Conservation (phyloP, 129 eudicot genomes). For the Flaveria sonorensis region DNA sequence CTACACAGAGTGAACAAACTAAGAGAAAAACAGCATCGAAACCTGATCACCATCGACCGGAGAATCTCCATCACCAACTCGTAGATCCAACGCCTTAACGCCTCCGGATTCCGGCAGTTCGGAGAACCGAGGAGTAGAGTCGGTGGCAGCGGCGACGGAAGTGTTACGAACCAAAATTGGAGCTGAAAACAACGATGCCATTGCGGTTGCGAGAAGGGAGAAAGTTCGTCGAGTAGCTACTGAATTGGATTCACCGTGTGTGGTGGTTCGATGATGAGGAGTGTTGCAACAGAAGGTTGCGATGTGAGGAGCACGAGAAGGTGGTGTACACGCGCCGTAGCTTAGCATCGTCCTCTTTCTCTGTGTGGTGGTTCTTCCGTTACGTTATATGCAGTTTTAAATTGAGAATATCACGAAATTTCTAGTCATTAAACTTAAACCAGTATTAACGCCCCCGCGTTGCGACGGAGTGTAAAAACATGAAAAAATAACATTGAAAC, state of each 20-base stretch:
- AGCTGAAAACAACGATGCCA: slow-evolving; percentile 17
- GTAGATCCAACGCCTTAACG: slow-evolving; percentile 80
- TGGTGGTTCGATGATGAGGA: slow-evolving; percentile 18
- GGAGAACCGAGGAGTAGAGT: slow-evolving; percentile 41
- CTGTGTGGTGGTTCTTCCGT: slow-evolving; percentile 26
- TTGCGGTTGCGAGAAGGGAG: slow-evolving; percentile 42
- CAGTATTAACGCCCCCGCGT: no score
- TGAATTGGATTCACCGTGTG: slow-evolving; percentile 13
- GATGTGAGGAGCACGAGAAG: slow-evolving; percentile 35
- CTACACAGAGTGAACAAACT: background rate
- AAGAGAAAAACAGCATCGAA: background rate
- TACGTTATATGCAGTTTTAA: no score
- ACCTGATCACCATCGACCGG: slow-evolving; percentile 84
- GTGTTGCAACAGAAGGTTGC: slow-evolving; percentile 29
- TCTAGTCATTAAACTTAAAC: no score
- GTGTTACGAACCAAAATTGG: slow-evolving; percentile 21
- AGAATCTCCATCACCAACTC: slow-evolving; percentile 58
- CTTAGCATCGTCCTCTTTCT: slow-evolving; percentile 33
- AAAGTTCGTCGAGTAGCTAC: slow-evolving; percentile 47
- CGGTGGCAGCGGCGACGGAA: slow-evolving; percentile 31
- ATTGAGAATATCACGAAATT: no score
- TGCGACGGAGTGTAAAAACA: no score
- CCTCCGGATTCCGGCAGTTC: slow-evolving; percentile 83
- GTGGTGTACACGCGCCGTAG: slow-evolving; percentile 34
- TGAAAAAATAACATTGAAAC: no score